Conservation (phyloP, 768 basidiomycete species). For the Kwoniella newhampshirensis region DNA sequence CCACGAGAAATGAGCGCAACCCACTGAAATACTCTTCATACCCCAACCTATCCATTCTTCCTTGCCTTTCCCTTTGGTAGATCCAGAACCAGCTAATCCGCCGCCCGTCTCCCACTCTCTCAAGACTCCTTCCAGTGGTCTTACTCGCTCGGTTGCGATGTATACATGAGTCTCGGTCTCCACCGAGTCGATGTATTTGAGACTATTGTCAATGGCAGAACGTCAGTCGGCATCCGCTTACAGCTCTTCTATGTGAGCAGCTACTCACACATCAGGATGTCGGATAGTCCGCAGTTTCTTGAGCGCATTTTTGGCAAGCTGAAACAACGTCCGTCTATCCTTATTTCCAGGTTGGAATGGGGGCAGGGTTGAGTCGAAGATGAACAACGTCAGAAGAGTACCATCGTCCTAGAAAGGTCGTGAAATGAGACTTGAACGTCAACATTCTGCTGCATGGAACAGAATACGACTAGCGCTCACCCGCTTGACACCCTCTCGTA, state of each 20-base stretch:
- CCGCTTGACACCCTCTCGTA: conserved; percentile 85
- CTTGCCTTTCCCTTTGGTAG: conserved; percentile 59
- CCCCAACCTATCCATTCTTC: conserved; percentile 96
- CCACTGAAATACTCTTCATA: conserved; percentile 79
- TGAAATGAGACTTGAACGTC: too few species aligned
- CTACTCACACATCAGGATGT: conserved; percentile 76
- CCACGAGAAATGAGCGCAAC: conserved; percentile 47
- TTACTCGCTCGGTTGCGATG: conserved; percentile 92
- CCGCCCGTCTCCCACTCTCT: conserved; percentile 60
- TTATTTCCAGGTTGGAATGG: conserved; percentile 47
- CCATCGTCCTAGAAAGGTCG: conserved; percentile 90
- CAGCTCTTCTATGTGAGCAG: neutral
- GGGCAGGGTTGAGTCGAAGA: conserved; percentile 64
- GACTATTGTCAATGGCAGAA: conserved; percentile 40
- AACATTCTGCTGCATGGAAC: neutral
- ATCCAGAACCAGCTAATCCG: conserved; percentile 15
- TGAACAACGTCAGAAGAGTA: conserved; percentile 81
- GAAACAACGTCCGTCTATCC: conserved; percentile 64
- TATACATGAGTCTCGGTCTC: conserved; percentile 84
- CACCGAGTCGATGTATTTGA: conserved; percentile 90
- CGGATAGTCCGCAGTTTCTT: conserved; percentile 85
- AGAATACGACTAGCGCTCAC: too few species aligned
- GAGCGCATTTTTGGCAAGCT: conserved; percentile 82
- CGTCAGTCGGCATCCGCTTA: neutral
- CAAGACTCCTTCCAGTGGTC: conserved; percentile 67